Evolutionary conservation across 2,329 filamentous ascomycete species (phyloP), one percentile per base, ranked within the genome.

Genomic region (Macrophomina pseudophaseolina): DNA sequence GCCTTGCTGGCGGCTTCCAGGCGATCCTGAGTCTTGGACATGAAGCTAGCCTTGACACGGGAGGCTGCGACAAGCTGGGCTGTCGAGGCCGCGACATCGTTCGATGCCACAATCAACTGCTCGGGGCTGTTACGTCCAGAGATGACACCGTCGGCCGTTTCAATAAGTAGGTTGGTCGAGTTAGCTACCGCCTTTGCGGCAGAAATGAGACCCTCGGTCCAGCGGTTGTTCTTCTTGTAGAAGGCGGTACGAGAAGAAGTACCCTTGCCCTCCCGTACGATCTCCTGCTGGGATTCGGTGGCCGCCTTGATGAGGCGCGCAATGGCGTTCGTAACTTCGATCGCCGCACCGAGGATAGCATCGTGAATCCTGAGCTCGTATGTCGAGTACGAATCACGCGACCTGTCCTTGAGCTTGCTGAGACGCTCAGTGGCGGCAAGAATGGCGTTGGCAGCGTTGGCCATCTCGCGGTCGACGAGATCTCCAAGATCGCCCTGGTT

Each of bases 221-320:
- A 99, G 63, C 95, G 88, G 82, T 98, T 99, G 86, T 99, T 97
- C 85, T 98, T 98, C 87, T 98, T 98, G 89, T 99, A 99, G 80
- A 99, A 99, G 30, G 94, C 93, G 1, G 94, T 96, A 67, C 90
- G 88, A 52, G 93, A 96, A 62, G 92, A 92, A 32, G 90, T 91
- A 42, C 95, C 95, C 23, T 92, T 90, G 7, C 95, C 95, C 69
- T 97, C 93, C 70, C 93, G 90, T 51, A 99, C 95, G 75, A 99
- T 99, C 81, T 99, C 95, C 77, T 97, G 90, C 78, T 99, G 95
- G 1, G 94, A 96, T 18, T 87, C 89, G 0, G 94, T 96, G 6
- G 95, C 95, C 0, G 95, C 95, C 80, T 95, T 94, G 84, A 99
- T 98, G 67, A 99, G 87, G 76, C 92, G 90, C 0, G 92, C 92